Base-by-base conservation (phyloP, 371 early-diverging fungal species). In the Mortierella polycephala region DNA sequence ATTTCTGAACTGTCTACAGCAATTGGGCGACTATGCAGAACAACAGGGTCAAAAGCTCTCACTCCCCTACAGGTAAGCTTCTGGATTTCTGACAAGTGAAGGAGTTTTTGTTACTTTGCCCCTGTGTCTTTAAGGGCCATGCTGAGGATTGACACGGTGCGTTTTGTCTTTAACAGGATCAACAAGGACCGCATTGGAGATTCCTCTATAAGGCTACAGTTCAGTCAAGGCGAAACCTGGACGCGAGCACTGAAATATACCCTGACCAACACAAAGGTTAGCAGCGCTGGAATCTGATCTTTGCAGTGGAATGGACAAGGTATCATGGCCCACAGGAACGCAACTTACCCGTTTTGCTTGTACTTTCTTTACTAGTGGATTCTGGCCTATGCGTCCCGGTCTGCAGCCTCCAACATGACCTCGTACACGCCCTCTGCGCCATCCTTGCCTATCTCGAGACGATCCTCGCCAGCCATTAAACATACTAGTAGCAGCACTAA, bases 201-300 rank as follows among this genome's bases (percentile, higher is more conserved):
- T 41, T 75, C 90, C 0, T 93, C 94, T 0, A 96, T 98, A 61
- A 83, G 88, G 66, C 81, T 94, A 12, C 96, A 96, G 75, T 95
- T 95, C 81, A 94, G 92, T 56, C 92, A 93, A 64, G 95, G 94
- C 60, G 97, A 96, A 58, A 77, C 85, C 30, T 98, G 98, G 98
- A 96, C 98, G 11, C 87, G 88, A 46, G 98, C 98, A 7, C 84
- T 96, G 37, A 94, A 93, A 81, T 96, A 93, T 82, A 91, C 94
- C 80, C 83, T 97, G 52, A 91, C 94, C 51, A 89, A 97, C 73
- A 88, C 94, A 61, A 95, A 95, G 74, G 80, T 72, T 71, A 63
- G 12, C 9, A 4, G 94, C 92, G 94, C 84, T 2, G 7, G 30
- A 44, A 20, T 1, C 20, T 10, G 46, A 23, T 41, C 14, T 30